Base-by-base conservation (phyloP, 2,329 filamentous ascomycete genomes). In the Monilinia polystroma region DNA sequence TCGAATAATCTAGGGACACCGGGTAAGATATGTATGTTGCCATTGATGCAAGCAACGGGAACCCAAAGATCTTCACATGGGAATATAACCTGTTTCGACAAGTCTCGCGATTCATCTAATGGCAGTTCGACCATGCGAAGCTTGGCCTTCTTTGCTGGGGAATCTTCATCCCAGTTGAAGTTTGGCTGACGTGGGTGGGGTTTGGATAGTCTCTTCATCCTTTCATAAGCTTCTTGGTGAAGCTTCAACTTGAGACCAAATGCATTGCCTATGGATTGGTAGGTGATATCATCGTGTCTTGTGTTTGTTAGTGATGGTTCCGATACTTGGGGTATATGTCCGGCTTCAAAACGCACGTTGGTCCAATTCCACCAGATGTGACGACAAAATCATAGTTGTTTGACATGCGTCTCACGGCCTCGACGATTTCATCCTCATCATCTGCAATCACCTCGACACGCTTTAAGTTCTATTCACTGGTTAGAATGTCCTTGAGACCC, bases 231-330 rank as follows among this genome's bases (percentile, higher is more conserved):
- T 67, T 87, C 85, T 54, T 91, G 80, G 81, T 98, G 92, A 38
- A 96, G 84, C 72, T 88, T 85, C 23, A 98, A 81, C 18, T 88
- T 85, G 10, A 97, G 82, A 54, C 82, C 80, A 77, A 97, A 98
- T 10, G 93, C 95, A 77, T 92, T 93, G 70, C 92, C 93, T 77
- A 99, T 96, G 51, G 92, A 94, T 75, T 91, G 84, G 80, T 99
- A 99, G 35, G 95, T 98, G 73, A 98, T 98, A 77, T 99, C 95
- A 78, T 99, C 95, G 81, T 98, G 94, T 66, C 92, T 96, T 56
- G 1, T 32, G 41, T 18, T 11, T 12, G 45, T 65, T 18, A 65
- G 63, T n/a, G 41, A 14, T 14, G 16, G 41, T 43, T 6, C 12
- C 41, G 16, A 4, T 3, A 16, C 12, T 16, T 23, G 63, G 3